Evolutionary conservation across 228 moss, liverwort and hornwort genomes (phyloP), one percentile per base, ranked within the genome.

Genomic region (Sphagnum magellanicum): DNA sequence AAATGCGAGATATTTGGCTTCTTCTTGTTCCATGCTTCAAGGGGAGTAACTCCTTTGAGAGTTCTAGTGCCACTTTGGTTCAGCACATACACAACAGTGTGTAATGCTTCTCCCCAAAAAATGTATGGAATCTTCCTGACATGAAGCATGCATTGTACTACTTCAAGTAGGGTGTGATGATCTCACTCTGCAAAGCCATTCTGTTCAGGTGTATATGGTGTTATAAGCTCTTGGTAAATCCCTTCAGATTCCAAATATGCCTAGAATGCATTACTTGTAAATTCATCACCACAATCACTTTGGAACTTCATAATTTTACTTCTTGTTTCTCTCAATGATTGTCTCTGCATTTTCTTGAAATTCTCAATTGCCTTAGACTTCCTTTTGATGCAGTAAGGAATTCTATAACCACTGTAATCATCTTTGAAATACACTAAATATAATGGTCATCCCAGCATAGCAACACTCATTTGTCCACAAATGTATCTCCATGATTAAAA

Each of bases 231-330:
- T 51, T 57, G 53, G 11, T 11, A 11, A 0, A 69, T 69, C 4
- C 57, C 68, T 11, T 69, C 53, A 5, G 17, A 6, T 16, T 53
- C 46, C 6, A 53, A 16, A 53, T 53, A 69, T 16, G 15, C 51
- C 14, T 52, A n/a, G 16, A 69, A 69, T 8, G 51, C 53, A 15
- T 69, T 58, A 14, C n/a, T 52, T 12, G 48, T 47, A 57, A 69
- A 69, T 46, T 69, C 68, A n/a, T 53, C 68, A 6, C 68, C 68
- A 8, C 52, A 10, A 48, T 69, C 68, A 53, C 53, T 57, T 5
- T 53, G 68, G 5, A 68, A 55, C 16, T 46, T 51, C 14, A 52
- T 53, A 6, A 68, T 16, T 12, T 10, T 5, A 51, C 46, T 52
- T 16, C 68, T 53, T 10, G 32, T 52, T 48, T 52, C 5, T 6